These are phyloP conservation scores for Lycium barbarum DNA, from an alignment of 257 asterid genomes.

Conservation along the genomic window DNA sequence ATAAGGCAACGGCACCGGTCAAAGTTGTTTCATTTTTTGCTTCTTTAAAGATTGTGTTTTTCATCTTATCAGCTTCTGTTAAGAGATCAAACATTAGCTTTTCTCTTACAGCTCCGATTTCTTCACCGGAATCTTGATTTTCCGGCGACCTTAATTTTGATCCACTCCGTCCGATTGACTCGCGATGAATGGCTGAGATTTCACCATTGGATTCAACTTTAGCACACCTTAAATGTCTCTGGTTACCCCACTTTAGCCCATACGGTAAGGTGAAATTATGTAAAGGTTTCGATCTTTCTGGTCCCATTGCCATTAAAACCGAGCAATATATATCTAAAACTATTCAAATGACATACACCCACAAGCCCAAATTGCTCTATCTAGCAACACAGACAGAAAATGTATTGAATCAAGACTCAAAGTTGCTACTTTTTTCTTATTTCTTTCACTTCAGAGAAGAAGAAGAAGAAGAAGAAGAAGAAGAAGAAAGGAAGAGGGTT, in stretches of 20 bases:
- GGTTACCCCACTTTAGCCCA: slow-evolving; percentile 77
- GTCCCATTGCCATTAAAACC: slow-evolving; percentile 52
- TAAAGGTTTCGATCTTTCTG: slow-evolving; percentile 61
- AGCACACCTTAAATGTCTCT: slow-evolving; percentile 64
- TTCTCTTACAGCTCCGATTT: slow-evolving; percentile 61
- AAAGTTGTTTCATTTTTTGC: background rate
- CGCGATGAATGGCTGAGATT: slow-evolving; percentile 43
- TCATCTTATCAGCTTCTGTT: slow-evolving; percentile 73
- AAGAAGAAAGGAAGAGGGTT: background rate
- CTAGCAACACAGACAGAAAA: background rate
- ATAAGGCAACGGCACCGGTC: slow-evolving; percentile 10
- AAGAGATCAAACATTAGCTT: slow-evolving; percentile 72
- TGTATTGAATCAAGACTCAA: background rate
- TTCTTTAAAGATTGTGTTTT: slow-evolving; percentile 59
- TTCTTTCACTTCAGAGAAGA: background rate
- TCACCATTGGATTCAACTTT: slow-evolving; percentile 62
- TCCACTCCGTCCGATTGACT: slow-evolving; percentile 34
- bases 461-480: background rate
- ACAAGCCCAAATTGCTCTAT: background rate
- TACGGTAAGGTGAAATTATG: slow-evolving; percentile 72
- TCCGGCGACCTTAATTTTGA: slow-evolving; percentile 28
- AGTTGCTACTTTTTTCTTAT: slow-evolving; percentile 7
- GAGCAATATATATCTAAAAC: background rate
- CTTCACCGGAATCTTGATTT: slow-evolving; percentile 40
- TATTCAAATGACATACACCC: background rate